Base-by-base conservation (phyloP, 2,329 filamentous ascomycete species). In the Trichoderma sp. region DNA sequence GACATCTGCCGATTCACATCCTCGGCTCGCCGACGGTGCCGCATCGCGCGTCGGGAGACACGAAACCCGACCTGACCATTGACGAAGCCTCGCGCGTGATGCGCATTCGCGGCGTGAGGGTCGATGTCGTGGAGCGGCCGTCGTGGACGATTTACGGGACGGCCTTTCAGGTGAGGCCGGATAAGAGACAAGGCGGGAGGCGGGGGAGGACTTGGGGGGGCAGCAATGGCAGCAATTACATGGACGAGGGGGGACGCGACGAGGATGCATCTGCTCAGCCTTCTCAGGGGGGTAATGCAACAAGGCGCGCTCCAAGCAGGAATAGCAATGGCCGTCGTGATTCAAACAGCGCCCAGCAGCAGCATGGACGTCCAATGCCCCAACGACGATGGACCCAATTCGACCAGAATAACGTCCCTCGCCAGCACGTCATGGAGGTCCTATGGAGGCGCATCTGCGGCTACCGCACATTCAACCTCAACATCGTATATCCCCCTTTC, bases 101-200 rank as follows among this genome's bases (percentile, higher is more conserved):
- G 2, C 73, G 76, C 51, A 75, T 79, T 10, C 67, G 66, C 13
- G 79, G 79, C 8, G 68, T 75, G 14, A 71, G 73, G 2, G 64
- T 79, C 30, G 79, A 79, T 58, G 71, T 72, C 24, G 69, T 73
- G 7, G 67, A 59, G 16, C 68, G 68, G 13, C 67, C 65, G 7
- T 78, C 76, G 6, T 78, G 74, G 74, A 72, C 74, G 0, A 76
- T 80, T 37, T 74, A 76, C 61, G 72, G 75, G 37, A 74, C 75
- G 30, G 73, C 77, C 3, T 79, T 79, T 63, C 75, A 77, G 69
- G 75, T 78, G 58, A 69, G 70, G 32, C 70, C 49, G 26, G 34
- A 34, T 18, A 39, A 32, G 14, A 58, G 24, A 18, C 18, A 18
- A 43, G 39, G 39, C 4, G 16, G 39, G 14, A 39, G 39, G 30